phyloP scores from a whole-genome alignment of 306 rosid species.

The Dalbergia oliveri region DNA sequence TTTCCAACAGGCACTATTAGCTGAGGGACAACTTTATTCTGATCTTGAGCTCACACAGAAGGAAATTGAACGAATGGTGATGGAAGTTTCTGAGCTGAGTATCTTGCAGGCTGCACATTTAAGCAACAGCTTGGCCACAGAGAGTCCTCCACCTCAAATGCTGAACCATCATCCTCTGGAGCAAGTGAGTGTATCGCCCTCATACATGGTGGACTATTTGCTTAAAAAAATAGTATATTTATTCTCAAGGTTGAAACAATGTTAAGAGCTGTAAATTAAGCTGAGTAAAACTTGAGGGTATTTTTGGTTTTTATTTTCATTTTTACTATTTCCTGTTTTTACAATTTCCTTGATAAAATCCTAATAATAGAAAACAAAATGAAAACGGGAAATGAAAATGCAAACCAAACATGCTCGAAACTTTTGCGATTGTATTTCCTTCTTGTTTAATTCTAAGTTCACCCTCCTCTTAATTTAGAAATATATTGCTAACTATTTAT shows the following conservation, averaged over 20 bases:
- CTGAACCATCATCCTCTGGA: constrained; percentile 95
- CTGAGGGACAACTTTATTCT: constrained; percentile 91
- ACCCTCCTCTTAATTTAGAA: background rate
- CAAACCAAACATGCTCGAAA: too few relatives aligned
- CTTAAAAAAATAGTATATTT: background rate
- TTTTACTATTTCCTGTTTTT: background rate
- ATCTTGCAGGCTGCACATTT: constrained; percentile 62
- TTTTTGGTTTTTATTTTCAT: background rate
- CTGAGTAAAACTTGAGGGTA: background rate
- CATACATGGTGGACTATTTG: constrained; percentile 11
- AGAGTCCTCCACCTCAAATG: constrained; percentile 80
- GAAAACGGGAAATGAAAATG: too few relatives aligned
- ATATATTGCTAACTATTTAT: constrained; percentile 31
- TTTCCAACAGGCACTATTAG: constrained; percentile 84
- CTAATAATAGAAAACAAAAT: too few relatives aligned
- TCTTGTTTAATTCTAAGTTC: background rate
- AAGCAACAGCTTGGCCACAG: constrained; percentile 65
- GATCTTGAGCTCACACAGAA: constrained; percentile 97
- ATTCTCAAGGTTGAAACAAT: background rate
- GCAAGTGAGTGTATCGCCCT: constrained; percentile 67
- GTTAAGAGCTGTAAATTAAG: background rate
- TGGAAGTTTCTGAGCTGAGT: constrained; percentile 91
- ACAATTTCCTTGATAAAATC: too few relatives aligned
- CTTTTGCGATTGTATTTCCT: background rate
- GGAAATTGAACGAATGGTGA: constrained; percentile 91